These are phyloP conservation scores for Yarrowia divulgata DNA, from an alignment of 805 yeast species.

Conservation along the genomic window DNA sequence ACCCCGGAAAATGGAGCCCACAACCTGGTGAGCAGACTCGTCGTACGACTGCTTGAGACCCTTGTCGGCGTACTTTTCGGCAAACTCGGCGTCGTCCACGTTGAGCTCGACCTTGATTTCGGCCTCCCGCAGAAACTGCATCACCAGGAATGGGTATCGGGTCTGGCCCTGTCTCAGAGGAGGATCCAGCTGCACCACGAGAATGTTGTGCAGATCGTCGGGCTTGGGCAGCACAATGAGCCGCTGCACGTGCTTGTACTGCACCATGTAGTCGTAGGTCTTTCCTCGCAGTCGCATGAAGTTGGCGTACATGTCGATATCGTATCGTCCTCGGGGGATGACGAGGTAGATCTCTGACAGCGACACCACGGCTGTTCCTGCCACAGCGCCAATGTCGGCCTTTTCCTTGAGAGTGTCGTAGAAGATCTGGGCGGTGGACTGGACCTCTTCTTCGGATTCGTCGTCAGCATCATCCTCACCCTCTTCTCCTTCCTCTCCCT, in stretches of 20 bases:
- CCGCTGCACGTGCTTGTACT: constrained; percentile 86
- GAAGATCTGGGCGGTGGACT: constrained; percentile 80
- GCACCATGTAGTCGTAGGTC: constrained; percentile 95
- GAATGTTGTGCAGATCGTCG: constrained; percentile 87
- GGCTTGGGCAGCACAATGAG: constrained; percentile 92
- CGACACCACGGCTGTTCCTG: constrained; percentile 94
- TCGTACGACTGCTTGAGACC: constrained; percentile 72
- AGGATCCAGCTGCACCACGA: constrained; percentile 92
- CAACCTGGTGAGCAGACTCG: constrained; percentile 82
- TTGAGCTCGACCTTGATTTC: constrained; percentile 90
- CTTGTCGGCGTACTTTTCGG: constrained; percentile 74
- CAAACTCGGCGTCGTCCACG: constrained; percentile 80
- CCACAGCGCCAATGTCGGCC: constrained; percentile 92
- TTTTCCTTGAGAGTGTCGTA: constrained; percentile 90
- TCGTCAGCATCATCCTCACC: constrained; percentile 50
- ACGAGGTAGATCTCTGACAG: constrained; percentile 89
- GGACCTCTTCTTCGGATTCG: constrained; percentile 55
- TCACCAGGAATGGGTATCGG: constrained; percentile 86
- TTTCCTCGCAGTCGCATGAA: constrained; percentile 94
- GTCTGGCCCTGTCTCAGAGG: constrained; percentile 99
- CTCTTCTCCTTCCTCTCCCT: constrained; percentile 51
- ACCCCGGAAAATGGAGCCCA: constrained; percentile 88
- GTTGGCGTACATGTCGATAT: constrained; percentile 88
- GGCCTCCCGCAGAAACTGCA: constrained; percentile 90
- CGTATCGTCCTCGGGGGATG: constrained; percentile 98